Percentiles rank a stretch among this genome's conserved stretches.
Conservation (phyloP, 1,139 yeast species). For the Candida sojae region DNA sequence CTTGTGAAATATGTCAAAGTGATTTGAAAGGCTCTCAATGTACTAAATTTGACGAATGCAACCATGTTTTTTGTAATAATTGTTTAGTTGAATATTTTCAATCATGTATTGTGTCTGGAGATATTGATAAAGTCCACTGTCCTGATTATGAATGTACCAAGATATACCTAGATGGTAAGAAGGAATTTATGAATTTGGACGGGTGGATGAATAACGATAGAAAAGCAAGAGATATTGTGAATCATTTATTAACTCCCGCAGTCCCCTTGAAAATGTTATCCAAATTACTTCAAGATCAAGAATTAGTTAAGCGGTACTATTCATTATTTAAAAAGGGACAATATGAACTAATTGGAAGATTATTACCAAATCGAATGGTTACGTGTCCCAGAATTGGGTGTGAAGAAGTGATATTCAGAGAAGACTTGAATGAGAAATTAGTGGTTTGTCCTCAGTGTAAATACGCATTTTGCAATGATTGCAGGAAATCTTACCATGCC, state of each 20-base stretch:
- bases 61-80: conserved; percentile 53
- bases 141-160: conserved; percentile 55
- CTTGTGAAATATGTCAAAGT: conserved; percentile 63
- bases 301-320: conserved; percentile 38
- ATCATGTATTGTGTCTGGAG: conserved; percentile 50
- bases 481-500: conserved; percentile 71
- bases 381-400: conserved; percentile 54
- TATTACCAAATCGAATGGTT: conserved; percentile 52
- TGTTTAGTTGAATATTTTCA: conserved; percentile 53
- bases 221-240: conserved; percentile 27
- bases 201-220: conserved; percentile 18
- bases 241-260: conserved; percentile 37
- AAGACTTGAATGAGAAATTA: conserved; percentile 52
- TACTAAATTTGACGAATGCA: conserved; percentile 45
- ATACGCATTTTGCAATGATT: conserved; percentile 61
- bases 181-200: conserved; percentile 24
- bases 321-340: conserved; percentile 36
- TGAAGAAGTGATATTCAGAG: conserved; percentile 45
- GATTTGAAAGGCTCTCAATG: conserved; percentile 50
- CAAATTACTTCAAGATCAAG: conserved; percentile 25
- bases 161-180: conserved; percentile 16
- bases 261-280: conserved; percentile 32
- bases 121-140: conserved; percentile 57
- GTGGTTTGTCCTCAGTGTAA: conserved; percentile 55
- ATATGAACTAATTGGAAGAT: conserved; percentile 45